Conservation (phyloP, 148 eudicot genomes). For the Rhododendron henanense region DNA sequence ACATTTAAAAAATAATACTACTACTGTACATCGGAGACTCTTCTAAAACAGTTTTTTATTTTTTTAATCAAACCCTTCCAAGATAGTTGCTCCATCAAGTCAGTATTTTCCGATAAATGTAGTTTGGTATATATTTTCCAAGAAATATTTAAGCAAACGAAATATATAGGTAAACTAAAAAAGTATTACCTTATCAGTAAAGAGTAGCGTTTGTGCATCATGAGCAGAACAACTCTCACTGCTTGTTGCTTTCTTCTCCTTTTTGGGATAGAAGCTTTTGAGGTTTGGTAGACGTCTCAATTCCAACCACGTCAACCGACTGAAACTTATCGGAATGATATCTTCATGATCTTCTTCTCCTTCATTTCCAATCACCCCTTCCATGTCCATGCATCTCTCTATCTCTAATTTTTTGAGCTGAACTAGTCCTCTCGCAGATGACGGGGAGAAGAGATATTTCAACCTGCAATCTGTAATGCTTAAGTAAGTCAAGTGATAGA, state of each 20-base stretch:
- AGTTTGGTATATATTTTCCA: too few relatives aligned
- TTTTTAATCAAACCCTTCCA: too few relatives aligned
- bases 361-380: not conserved
- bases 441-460: not conserved
- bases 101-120: not conserved
- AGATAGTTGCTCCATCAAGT: not conserved
- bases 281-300: not conserved
- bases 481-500: not conserved
- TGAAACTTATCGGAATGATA: not conserved
- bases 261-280: not conserved
- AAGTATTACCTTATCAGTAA: not conserved
- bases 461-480: not conserved
- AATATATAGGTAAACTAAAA: not conserved
- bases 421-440: not conserved
- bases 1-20: too few relatives aligned
- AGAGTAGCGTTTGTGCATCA: not conserved
- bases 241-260: not conserved
- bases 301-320: rapidly evolving
- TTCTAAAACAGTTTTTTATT: too few relatives aligned
- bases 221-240: not conserved
- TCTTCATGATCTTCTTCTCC: not conserved
- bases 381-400: not conserved
- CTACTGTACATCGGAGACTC: not conserved
- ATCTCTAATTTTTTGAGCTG: not conserved
- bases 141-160: not conserved